Conservation (phyloP, 177 flowering plant species). For the Telopea speciosissima region DNA sequence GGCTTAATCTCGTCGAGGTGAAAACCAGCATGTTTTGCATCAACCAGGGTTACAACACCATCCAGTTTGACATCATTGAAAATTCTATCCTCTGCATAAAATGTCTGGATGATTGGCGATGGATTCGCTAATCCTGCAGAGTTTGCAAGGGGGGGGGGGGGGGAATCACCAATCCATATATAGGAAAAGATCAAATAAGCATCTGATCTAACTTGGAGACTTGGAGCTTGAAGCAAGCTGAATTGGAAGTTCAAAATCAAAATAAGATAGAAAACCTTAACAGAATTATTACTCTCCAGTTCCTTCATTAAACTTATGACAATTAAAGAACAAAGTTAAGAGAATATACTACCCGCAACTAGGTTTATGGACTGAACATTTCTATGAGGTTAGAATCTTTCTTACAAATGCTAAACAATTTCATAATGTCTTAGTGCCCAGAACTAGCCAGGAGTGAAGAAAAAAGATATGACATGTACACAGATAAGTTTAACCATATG, state of each 20-base stretch:
- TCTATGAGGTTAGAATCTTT: background rate
- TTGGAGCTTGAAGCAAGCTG: background rate
- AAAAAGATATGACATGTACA: background rate
- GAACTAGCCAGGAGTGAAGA: background rate
- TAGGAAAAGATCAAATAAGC: too few relatives aligned
- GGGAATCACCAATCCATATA: conserved; percentile 1
- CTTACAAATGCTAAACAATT: background rate
- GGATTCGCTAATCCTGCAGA: conserved; percentile 91
- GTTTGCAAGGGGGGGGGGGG: background rate
- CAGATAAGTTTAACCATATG: background rate
- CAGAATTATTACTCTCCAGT: background rate
- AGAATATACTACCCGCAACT: background rate
- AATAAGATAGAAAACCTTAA: background rate
- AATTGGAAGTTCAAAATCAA: background rate
- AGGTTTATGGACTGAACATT: background rate
- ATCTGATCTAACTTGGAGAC: background rate
- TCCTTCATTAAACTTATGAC: background rate
- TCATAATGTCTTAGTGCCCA: background rate
- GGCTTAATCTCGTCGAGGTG: conserved; percentile 89
- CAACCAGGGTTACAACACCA: conserved; percentile 97
- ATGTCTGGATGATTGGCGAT: conserved; percentile 95
- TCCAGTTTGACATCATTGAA: conserved; percentile 92
- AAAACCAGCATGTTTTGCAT: conserved; percentile 78
- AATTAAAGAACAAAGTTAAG: background rate
- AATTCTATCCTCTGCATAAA: conserved; percentile 86